phyloP scores from a whole-genome alignment of 768 basidiomycete genomes.

The Mycena rosella region DNA sequence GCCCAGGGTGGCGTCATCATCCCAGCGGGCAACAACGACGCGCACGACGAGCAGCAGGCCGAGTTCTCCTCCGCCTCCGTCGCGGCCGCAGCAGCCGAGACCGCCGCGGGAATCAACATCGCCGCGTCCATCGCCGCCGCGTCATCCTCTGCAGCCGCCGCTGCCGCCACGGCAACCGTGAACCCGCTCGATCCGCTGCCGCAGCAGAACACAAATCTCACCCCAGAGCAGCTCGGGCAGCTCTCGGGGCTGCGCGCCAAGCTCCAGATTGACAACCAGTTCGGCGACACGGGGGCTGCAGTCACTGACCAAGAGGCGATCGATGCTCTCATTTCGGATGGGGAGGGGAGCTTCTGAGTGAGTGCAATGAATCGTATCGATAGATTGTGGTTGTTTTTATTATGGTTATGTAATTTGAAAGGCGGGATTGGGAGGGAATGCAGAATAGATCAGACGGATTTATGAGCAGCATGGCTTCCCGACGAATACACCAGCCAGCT shows the following conservation, averaged over 20 bases:
- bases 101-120: not conserved
- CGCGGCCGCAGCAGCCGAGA: not conserved
- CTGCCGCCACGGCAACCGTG: not conserved
- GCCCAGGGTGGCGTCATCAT: not conserved
- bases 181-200: not conserved
- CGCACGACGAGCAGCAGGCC: not conserved
- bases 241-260: not conserved
- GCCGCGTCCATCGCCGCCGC: not conserved
- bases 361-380: no score
- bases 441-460: no score
- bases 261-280: slow-evolving; percentile 7
- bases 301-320: not conserved
- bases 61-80: not conserved
- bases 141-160: not conserved
- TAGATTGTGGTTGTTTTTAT: not conserved
- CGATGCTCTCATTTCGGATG: not conserved
- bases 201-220: not conserved
- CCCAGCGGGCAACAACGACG: not conserved
- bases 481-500: no score
- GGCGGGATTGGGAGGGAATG: slow-evolving; percentile 4
- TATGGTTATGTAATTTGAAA: not conserved
- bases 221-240: slow-evolving; percentile 4
- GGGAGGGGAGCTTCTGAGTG: not conserved
- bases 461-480: no score
- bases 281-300: not conserved